These are phyloP conservation scores for Suhomyces kunorum DNA, from an alignment of 1,139 yeast genomes.

Conservation along the genomic window DNA sequence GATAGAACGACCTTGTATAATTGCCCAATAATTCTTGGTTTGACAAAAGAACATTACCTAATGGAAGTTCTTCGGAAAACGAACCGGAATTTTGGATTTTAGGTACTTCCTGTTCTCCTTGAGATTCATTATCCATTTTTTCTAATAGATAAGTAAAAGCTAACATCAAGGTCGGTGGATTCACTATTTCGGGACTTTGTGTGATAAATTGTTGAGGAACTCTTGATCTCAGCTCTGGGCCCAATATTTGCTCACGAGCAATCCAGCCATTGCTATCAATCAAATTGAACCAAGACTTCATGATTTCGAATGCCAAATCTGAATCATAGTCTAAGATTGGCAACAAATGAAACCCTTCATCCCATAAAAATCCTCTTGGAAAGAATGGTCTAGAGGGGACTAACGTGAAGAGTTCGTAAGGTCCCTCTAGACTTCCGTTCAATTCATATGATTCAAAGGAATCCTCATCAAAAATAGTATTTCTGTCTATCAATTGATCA, in stretches of 20 bases:
- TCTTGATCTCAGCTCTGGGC: slow-evolving; percentile 84
- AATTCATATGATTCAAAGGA: slow-evolving; percentile 57
- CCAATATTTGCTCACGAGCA: slow-evolving; percentile 92
- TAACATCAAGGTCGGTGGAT: slow-evolving; percentile 92
- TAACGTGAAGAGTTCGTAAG: slow-evolving; percentile 70
- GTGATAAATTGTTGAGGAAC: slow-evolving; percentile 83
- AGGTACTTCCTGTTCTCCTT: slow-evolving; percentile 29
- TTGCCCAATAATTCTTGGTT: slow-evolving; percentile 62
- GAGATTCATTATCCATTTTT: slow-evolving; percentile 28
- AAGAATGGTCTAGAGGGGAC: slow-evolving; percentile 94
- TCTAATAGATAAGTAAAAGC: slow-evolving; percentile 70
- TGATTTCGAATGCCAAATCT: slow-evolving; percentile 76
- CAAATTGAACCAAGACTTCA: slow-evolving; percentile 83
- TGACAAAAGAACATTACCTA: slow-evolving; percentile 56
- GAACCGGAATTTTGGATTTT: slow-evolving; percentile 20
- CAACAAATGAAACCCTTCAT: slow-evolving; percentile 92
- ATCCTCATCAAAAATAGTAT: slow-evolving; percentile 65
- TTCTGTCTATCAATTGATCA: slow-evolving; percentile 79
- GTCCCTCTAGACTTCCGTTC: slow-evolving; percentile 60
- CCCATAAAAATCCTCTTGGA: slow-evolving; percentile 98
- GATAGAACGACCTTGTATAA: slow-evolving; percentile 70
- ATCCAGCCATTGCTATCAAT: slow-evolving; percentile 96
- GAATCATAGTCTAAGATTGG: slow-evolving; percentile 83
- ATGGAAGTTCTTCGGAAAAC: slow-evolving; percentile 18
- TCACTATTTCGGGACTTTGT: slow-evolving; percentile 89